A percentile compares a stretch with the other conserved stretches of the same genome.
These are phyloP conservation scores for Euphorbia schlechtendalii DNA, from an alignment of 441 rosid genomes.

Conservation along the genomic window DNA sequence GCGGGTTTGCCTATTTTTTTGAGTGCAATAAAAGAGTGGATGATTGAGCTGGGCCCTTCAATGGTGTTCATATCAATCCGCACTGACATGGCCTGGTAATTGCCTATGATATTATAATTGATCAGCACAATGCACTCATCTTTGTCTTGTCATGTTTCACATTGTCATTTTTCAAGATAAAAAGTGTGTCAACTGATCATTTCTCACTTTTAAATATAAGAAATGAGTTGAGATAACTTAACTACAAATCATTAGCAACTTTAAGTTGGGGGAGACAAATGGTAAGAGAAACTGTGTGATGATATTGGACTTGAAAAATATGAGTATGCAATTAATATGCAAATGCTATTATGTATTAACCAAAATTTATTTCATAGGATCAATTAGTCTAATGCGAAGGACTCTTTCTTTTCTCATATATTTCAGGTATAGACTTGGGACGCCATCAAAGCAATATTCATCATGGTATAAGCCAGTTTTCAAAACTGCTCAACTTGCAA, in stretches of 20 bases:
- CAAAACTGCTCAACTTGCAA: constrained; percentile 60
- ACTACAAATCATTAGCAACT: not conserved
- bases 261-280: not conserved
- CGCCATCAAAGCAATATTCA: constrained; percentile 70
- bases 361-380: not conserved
- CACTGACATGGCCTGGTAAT: constrained; percentile 81
- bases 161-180: not conserved
- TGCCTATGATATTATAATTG: constrained; percentile 4
- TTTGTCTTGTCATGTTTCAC: not conserved
- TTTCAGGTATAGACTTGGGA: constrained; percentile 19
- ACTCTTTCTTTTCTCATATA: too few relatives aligned
- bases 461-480: constrained; percentile 64
- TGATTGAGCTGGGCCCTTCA: constrained; percentile 59
- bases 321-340: not conserved
- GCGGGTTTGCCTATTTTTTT: constrained; percentile 52
- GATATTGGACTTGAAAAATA: not conserved
- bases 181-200: not conserved
- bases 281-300: not conserved
- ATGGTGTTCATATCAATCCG: constrained; percentile 51
- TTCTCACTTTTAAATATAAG: not conserved
- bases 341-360: not conserved
- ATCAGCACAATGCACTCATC: not conserved
- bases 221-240: not conserved
- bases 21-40: constrained; percentile 82
- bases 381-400: constrained; percentile 44